A percentile compares a stretch with the other conserved stretches of the same genome.
Conservation (phyloP, 768 basidiomycete species). For the Lepiota venenata region DNA sequence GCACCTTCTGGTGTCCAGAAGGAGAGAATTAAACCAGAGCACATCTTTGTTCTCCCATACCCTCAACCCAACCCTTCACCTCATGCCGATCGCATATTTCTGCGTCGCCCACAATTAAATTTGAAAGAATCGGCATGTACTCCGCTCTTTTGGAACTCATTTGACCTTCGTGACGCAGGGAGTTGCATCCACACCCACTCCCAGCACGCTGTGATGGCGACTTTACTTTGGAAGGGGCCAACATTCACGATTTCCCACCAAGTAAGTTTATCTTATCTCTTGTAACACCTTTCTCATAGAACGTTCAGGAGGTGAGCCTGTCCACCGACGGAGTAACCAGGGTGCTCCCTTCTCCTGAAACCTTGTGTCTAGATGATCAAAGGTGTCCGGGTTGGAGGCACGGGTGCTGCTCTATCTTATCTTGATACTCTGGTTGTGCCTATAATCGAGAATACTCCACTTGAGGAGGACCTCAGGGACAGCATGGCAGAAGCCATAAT, state of each 20-base stretch:
- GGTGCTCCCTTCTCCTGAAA: background rate
- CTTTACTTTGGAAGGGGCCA: conserved; percentile 68
- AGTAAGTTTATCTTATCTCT: conserved; percentile 32
- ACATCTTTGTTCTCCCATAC: conserved; percentile 87
- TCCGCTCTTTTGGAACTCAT: conserved; percentile 91
- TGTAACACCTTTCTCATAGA: conserved; percentile 8
- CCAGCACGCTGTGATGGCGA: conserved; percentile 88
- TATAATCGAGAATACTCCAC: conserved; percentile 89
- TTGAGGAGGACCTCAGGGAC: conserved; percentile 86
- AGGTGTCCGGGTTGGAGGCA: conserved; percentile 75
- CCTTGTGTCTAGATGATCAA: conserved; percentile 75
- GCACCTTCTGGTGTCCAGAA: conserved; percentile 92
- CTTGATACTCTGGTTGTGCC: conserved; percentile 83
- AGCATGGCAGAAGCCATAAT: conserved; percentile 87
- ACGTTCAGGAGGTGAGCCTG: conserved; percentile 37
- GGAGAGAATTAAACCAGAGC: conserved; percentile 76
- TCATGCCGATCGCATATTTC: conserved; percentile 69
- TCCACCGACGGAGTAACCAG: background rate
- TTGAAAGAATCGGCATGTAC: conserved; percentile 89
- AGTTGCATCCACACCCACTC: conserved; percentile 93
- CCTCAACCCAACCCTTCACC: conserved; percentile 60
- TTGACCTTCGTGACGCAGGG: conserved; percentile 71
- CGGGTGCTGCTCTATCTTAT: conserved; percentile 74
- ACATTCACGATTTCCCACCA: conserved; percentile 83
- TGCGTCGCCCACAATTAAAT: conserved; percentile 65